Evolutionary conservation across 345 rosid genomes (phyloP).

Genomic region (Eucalyptus regnans): DNA sequence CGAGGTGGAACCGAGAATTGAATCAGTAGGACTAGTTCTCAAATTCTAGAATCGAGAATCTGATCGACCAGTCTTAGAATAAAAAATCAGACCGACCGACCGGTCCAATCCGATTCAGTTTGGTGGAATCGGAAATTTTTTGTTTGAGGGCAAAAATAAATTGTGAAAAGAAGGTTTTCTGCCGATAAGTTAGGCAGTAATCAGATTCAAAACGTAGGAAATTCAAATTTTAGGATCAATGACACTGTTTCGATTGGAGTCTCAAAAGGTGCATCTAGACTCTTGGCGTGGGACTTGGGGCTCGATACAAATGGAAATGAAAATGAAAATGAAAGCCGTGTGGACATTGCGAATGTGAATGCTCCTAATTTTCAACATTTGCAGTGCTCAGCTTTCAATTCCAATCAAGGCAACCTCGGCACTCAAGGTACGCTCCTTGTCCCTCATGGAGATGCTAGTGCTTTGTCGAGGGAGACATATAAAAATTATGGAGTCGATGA

Average conservation of each 20-base stretch:
- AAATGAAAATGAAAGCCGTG: neutral
- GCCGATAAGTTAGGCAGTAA: neutral
- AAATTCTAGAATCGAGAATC: accelerated
- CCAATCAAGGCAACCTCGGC: neutral
- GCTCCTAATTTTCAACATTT: conserved; percentile 3
- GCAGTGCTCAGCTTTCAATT: neutral
- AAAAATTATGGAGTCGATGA: neutral
- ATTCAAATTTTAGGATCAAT: neutral
- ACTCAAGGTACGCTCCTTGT: neutral
- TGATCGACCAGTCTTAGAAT: accelerated
- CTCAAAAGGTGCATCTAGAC: neutral
- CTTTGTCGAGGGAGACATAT: neutral
- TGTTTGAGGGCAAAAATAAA: conserved; percentile 21
- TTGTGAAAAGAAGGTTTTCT: neutral
- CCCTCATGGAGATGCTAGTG: neutral
- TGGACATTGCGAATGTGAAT: neutral
- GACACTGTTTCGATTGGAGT: neutral
- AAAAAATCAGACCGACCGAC: accelerated
- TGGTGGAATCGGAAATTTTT: too few species aligned
- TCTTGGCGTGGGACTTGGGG: neutral
- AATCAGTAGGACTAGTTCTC: accelerated
- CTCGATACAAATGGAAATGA: neutral
- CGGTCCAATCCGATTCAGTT: accelerated
- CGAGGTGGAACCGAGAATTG: accelerated
- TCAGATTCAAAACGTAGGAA: neutral